Conservation (phyloP, 345 rosid genomes). For the Syzygium oleosum region DNA sequence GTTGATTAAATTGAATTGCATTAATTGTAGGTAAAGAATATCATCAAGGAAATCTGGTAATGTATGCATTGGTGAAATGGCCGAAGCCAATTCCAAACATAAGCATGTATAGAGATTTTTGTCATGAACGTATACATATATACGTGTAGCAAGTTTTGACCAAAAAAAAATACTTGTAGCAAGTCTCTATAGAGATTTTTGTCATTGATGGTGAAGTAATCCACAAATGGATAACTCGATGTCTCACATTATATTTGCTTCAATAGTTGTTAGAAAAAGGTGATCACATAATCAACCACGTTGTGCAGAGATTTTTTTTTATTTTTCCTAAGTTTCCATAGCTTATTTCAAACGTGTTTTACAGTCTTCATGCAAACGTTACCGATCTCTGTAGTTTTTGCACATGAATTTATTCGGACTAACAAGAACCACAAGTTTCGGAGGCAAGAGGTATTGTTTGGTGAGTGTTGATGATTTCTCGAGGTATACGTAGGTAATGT, state of each 20-base stretch:
- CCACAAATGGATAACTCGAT: background rate
- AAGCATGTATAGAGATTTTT: no score
- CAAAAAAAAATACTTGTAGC: no score
- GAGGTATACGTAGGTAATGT: no score
- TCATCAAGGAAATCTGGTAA: background rate
- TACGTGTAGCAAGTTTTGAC: no score
- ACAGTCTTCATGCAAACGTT: background rate
- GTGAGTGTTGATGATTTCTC: no score
- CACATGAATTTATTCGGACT: background rate
- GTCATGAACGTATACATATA: no score
- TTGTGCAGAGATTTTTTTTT: background rate
- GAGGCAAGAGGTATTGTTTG: no score
- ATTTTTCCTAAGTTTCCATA: background rate
- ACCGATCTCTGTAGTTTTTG: background rate
- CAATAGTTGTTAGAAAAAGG: background rate
- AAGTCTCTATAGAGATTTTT: background rate
- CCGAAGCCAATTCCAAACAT: background rate
- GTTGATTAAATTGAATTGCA: background rate
- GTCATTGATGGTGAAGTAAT: background rate
- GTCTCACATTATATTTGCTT: background rate
- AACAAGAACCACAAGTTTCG: no score
- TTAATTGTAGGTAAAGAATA: background rate
- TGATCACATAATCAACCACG: background rate
- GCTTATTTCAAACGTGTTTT: background rate
- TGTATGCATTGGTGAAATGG: background rate